These are phyloP conservation scores for Zangia roseola DNA, from an alignment of 768 basidiomycete species.

Conservation along the genomic window DNA sequence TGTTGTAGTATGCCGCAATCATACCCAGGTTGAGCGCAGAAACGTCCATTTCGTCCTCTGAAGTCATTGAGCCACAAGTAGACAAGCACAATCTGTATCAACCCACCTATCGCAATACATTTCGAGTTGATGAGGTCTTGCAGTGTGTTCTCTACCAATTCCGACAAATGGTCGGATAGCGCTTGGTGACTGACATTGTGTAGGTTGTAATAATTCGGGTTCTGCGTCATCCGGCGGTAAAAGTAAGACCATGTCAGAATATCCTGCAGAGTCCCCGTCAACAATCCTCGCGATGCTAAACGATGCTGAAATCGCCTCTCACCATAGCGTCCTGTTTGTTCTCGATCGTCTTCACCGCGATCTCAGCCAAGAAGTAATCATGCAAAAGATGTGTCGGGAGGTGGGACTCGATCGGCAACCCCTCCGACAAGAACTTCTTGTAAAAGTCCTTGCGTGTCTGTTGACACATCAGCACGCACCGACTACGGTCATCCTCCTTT, in stretches of 20 bases:
- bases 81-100: conserved; percentile 10
- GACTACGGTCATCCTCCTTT: conserved; percentile 79
- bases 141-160: conserved; percentile 91
- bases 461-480: conserved; percentile 96
- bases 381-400: conserved; percentile 87
- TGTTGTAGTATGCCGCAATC: conserved; percentile 97
- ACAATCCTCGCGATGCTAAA: not conserved
- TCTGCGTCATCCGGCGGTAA: conserved; percentile 96
- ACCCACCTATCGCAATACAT: conserved; percentile 82
- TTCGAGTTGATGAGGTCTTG: conserved; percentile 92
- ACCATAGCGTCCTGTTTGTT: conserved; percentile 98
- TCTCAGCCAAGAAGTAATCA: conserved; percentile 97
- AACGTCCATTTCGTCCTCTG: conserved; percentile 91
- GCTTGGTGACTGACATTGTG: conserved; percentile 96
- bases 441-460: conserved; percentile 98
- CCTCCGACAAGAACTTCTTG: conserved; percentile 96
- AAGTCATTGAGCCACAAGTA: conserved; percentile 4
- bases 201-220: conserved; percentile 92
- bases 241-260: conserved; percentile 99
- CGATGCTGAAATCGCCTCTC: conserved; percentile 1
- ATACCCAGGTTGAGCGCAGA: conserved; percentile 93
- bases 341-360: conserved; percentile 97
- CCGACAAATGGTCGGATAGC: conserved; percentile 92
- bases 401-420: conserved; percentile 96
- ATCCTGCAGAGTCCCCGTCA: conserved; percentile 50